These are phyloP conservation scores for Athelia psychrophila DNA, from an alignment of 1,284 basidiomycete species.

Conservation along the genomic window DNA sequence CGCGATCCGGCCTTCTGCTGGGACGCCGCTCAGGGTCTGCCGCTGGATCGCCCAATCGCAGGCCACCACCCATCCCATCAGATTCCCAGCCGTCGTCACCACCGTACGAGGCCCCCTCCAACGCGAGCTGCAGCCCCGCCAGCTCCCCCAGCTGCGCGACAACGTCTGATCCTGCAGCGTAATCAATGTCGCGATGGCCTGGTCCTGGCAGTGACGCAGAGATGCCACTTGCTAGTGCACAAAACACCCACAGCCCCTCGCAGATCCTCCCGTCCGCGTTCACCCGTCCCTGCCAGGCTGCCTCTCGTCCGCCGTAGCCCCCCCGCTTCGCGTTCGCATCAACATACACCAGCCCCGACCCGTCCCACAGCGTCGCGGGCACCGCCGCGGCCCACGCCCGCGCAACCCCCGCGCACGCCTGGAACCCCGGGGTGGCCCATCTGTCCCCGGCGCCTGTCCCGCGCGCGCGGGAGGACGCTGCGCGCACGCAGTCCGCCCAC, in stretches of 20 bases:
- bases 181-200: too few species aligned
- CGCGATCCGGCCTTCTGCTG: too few species aligned
- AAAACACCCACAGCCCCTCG: slow-evolving; percentile 25
- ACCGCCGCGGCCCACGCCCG: not conserved
- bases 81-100: too few species aligned
- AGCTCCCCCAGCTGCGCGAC: not conserved
- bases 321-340: not conserved
- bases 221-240: too few species aligned
- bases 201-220: too few species aligned
- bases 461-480: not conserved
- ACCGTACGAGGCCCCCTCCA: not conserved
- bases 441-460: not conserved
- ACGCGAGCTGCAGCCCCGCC: not conserved
- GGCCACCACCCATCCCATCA: too few species aligned
- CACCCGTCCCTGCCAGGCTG: not conserved
- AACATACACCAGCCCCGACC: not conserved
- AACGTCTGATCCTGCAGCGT: not conserved
- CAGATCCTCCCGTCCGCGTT: slow-evolving; percentile 28
- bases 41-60: too few species aligned
- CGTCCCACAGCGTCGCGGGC: not conserved
- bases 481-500: not conserved
- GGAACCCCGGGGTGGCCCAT: not conserved
- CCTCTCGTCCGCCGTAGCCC: not conserved
- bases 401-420: not conserved
- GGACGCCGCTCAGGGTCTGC: too few species aligned